phyloP scores from a whole-genome alignment of 495 filamentous ascomycete genomes.

The Penicillium coffeae region DNA sequence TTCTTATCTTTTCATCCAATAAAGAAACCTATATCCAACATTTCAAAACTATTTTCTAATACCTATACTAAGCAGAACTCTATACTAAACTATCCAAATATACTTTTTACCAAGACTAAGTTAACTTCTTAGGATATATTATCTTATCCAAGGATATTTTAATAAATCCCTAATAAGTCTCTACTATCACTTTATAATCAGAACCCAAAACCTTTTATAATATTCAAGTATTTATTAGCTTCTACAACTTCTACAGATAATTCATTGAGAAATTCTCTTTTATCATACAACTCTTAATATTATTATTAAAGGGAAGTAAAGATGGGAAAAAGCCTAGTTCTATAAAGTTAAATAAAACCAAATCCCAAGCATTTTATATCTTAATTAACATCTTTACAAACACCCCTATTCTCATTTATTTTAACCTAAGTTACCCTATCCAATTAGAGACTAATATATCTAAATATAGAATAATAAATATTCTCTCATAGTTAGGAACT shows the following conservation, averaged over 20 bases:
- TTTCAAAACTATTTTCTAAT: too few species aligned
- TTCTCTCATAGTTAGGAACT: neutral
- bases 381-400: neutral
- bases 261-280: neutral
- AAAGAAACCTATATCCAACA: too few species aligned
- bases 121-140: too few species aligned
- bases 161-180: neutral
- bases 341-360: neutral
- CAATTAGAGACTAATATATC: neutral
- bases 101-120: too few species aligned
- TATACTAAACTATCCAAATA: too few species aligned
- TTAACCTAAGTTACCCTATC: neutral
- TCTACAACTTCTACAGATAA: neutral
- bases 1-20: too few species aligned
- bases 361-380: neutral
- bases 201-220: neutral
- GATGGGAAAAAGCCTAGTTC: neutral
- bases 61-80: too few species aligned
- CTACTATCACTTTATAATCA: too few species aligned
- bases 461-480: too few species aligned
- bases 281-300: neutral
- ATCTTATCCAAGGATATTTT: too few species aligned
- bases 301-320: neutral
- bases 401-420: neutral
- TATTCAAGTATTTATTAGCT: neutral